Base-by-base conservation (phyloP, 2,329 filamentous ascomycete genomes). In the Berkeleyomyces rouxiae region DNA sequence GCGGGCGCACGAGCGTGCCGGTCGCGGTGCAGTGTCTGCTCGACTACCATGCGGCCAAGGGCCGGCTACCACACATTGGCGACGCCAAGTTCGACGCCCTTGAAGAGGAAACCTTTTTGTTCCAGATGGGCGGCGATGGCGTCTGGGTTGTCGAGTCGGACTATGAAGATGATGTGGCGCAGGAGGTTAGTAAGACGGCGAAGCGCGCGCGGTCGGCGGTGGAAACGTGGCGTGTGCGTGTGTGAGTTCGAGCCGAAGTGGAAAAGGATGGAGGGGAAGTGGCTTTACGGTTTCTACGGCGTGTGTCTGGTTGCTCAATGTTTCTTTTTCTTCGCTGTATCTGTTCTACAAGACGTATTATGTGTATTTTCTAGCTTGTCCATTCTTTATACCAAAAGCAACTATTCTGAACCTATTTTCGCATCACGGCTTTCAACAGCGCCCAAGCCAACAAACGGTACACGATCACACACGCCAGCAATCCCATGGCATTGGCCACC, bases 381-480 rank as follows among this genome's bases (percentile, higher is more conserved):
- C 33, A 23, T 23, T 46, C n/a, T 39, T 53, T 16, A 9, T 13
- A 55, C 39, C 33, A 55, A 55, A 55, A 16, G 33, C 31, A 39
- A 6, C 6, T 16, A 3, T 13, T 36, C 11, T 10, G 6, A 9
- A 4, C 9, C 31, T 47, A n/a, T 36, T 47, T 6, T 13, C 51
- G 36, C 51, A 37, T 78, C 65, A 77, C 77, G 10, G 75, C 68
- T 68, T 79, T 79, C 66, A 88, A 66, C 55, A 87, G 65, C 2
- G 73, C 69, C 76, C 82, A 87, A 0, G 84, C 82, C 7, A 88
- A 68, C 2, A 86, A 40, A 7, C 87, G 75, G 71, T 90, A 90
- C 5, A 79, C 75, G 1, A 90, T 76, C 1, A 84, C 77, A 63
- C 81, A 83, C 1, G 81, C 78, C 0, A 81, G 85, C 67, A 90